These are phyloP conservation scores for Boletus subparvulus DNA, from an alignment of 768 basidiomycete species.

Conservation along the genomic window DNA sequence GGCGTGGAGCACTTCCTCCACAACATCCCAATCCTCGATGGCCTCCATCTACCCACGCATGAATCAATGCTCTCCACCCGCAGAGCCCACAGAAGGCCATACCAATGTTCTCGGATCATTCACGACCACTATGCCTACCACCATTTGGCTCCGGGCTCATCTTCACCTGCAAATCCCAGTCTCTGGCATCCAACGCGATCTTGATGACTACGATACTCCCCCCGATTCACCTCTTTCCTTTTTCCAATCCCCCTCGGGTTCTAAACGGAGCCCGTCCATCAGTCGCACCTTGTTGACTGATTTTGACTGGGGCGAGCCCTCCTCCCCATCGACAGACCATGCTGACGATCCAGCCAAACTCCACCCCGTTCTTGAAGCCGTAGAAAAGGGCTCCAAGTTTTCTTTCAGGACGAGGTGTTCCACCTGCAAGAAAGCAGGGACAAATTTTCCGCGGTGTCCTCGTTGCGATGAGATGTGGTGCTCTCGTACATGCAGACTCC, in stretches of 20 bases:
- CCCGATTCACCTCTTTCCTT: conserved; percentile 31
- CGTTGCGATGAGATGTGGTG: conserved; percentile 64
- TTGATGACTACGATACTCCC: conserved; percentile 23
- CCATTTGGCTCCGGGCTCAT: conserved; percentile 28
- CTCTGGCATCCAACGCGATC: conserved; percentile 1
- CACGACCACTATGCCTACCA: conserved; percentile 38
- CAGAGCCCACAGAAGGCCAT: conserved; percentile 25
- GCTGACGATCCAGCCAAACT: conserved; percentile 9
- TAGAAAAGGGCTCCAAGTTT: conserved; percentile 55
- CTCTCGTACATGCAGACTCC: conserved; percentile 57
- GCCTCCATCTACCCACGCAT: conserved; percentile 24
- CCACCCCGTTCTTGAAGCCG: conserved; percentile 48
- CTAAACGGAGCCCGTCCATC: conserved; percentile 38
- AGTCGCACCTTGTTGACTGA: conserved; percentile 40
- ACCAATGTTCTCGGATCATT: conserved; percentile 40
- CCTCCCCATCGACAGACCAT: conserved; percentile 22
- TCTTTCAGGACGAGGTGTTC: conserved; percentile 45
- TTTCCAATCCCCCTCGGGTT: conserved; percentile 12
- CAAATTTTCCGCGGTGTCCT: conserved; percentile 60
- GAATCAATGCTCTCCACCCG: conserved; percentile 20
- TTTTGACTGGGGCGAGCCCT: conserved; percentile 8
- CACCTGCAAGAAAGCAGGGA: conserved; percentile 52
- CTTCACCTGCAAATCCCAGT: conserved; percentile 19
- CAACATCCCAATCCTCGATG: conserved; percentile 26
- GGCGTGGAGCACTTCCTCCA: conserved; percentile 22